phyloP scores from a whole-genome alignment of 768 basidiomycete species.

The Mycena pura region DNA sequence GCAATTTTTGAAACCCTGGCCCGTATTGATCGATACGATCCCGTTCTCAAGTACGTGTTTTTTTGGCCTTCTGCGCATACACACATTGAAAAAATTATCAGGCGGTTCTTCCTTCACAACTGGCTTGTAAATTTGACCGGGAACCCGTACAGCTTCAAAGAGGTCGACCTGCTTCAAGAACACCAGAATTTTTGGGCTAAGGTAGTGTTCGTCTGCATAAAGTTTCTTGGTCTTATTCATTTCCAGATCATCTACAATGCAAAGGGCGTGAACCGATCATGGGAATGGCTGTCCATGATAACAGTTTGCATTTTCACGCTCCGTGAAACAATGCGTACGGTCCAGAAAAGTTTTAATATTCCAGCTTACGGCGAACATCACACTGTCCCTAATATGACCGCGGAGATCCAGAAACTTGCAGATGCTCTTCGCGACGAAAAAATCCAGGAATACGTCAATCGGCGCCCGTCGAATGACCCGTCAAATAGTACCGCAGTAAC shows the following conservation, averaged over 20 bases:
- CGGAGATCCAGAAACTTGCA: slow-evolving; percentile 10
- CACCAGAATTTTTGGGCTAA: slow-evolving; percentile 26
- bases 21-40: slow-evolving; percentile 1
- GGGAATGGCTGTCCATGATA: slow-evolving; percentile 24
- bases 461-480: slow-evolving; percentile 6
- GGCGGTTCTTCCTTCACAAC: slow-evolving; percentile 22
- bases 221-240: neutral
- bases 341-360: slow-evolving; percentile 18
- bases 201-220: neutral
- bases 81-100: neutral
- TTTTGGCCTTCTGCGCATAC: neutral
- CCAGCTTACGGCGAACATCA: slow-evolving; percentile 7
- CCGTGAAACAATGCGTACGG: slow-evolving; percentile 17
- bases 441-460: slow-evolving; percentile 10
- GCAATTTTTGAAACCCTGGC: slow-evolving; percentile 21
- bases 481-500: neutral
- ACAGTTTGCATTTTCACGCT: slow-evolving; percentile 25
- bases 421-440: slow-evolving; percentile 9
- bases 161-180: slow-evolving; percentile 22
- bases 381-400: slow-evolving; percentile 11
- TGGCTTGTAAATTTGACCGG: slow-evolving; percentile 28
- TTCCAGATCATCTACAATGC: slow-evolving; percentile 19
- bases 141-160: slow-evolving; percentile 19
- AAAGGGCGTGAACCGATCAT: slow-evolving; percentile 15
- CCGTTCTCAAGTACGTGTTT: neutral